Evolutionary conservation across 306 rosid species (phyloP), one percentile per base, ranked within the genome.

Genomic region (Prosopis cineraria): DNA sequence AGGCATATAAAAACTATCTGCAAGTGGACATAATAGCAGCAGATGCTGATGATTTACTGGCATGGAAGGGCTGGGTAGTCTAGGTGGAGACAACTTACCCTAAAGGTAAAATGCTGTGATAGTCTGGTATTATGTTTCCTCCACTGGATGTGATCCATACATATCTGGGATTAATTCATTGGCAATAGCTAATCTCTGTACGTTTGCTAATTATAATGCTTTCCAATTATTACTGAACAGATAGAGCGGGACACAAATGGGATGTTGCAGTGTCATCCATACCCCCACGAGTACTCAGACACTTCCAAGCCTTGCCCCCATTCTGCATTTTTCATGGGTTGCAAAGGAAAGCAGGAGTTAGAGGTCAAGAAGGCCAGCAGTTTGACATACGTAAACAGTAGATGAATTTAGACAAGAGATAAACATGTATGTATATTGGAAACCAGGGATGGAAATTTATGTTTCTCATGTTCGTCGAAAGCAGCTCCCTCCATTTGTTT

Each of bases 61-160:
- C 89, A 3, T 90, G 94, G 94, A 88, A 83, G 78, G 94, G 94
- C 45, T 90, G 94, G 94, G 92, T 88, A 17, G 94, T 90, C 94
- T 41, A 84, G 92, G 64, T 84, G 88, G 77, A 79, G 94, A 77
- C 92, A 90, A 76, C 90, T 90, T 75, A 90, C 94, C 60, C 55
- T 79, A 69, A 79, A 65, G 70, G 70, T 65, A 20, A 65, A 36
- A 7, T 64, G 25, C 9, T 64, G 45, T 64, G 25, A 8, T 64
- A 33, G 7, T 64, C 45, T 64, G 8, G 29, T 64, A 33, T 19
- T 20, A 37, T 29, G 31, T 24, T 34, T 37, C 30, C 47, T 65
- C 47, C 31, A 31, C 6, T 64, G 30, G 44, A 65, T 65, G 3
- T 65, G 37, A 41, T 65, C 8, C 48, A n/a, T 65, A 30, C 48